Evolutionary conservation across 768 basidiomycete genomes (phyloP).

Genomic region (Suillus brevipes): DNA sequence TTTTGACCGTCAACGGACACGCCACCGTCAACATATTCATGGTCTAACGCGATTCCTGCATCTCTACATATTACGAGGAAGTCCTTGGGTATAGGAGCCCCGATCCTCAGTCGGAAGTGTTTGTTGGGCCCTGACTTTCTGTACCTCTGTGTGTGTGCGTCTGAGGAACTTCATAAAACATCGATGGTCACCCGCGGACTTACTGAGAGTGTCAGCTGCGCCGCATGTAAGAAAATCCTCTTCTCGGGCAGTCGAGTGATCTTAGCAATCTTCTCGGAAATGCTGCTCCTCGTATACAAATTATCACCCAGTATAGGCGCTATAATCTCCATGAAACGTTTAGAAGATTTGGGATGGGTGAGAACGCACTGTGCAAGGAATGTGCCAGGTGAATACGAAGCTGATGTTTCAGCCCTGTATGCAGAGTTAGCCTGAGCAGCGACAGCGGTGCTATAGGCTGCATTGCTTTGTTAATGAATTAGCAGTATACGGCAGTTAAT

Average conservation of each 20-base stretch:
- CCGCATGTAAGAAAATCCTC: slow-evolving; percentile 62
- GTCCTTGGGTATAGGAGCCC: slow-evolving; percentile 57
- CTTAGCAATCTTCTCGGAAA: slow-evolving; percentile 31
- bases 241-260: slow-evolving; percentile 39
- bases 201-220: slow-evolving; percentile 57
- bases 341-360: slow-evolving; percentile 4
- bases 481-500: not conserved
- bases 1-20: slow-evolving; percentile 45
- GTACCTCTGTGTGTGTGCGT: slow-evolving; percentile 46
- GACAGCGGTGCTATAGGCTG: slow-evolving; percentile 50
- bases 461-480: slow-evolving; percentile 27
- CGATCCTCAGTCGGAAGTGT: slow-evolving; percentile 52
- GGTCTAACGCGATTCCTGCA: slow-evolving; percentile 42
- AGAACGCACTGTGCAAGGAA: slow-evolving; percentile 44
- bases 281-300: slow-evolving; percentile 44
- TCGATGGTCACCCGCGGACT: slow-evolving; percentile 22
- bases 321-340: slow-evolving; percentile 24
- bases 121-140: slow-evolving; percentile 43
- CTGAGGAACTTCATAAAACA: slow-evolving; percentile 6
- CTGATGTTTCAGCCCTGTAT: slow-evolving; percentile 71
- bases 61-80: slow-evolving; percentile 53
- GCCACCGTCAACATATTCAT: slow-evolving; percentile 42
- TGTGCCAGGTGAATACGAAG: slow-evolving; percentile 65
- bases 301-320: slow-evolving; percentile 69
- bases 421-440: slow-evolving; percentile 53